A percentile compares a stretch with the other conserved stretches of the same genome.
Evolutionary conservation across 2,329 filamentous ascomycete species (phyloP).

Genomic region (Apiospora kogelbergensis): DNA sequence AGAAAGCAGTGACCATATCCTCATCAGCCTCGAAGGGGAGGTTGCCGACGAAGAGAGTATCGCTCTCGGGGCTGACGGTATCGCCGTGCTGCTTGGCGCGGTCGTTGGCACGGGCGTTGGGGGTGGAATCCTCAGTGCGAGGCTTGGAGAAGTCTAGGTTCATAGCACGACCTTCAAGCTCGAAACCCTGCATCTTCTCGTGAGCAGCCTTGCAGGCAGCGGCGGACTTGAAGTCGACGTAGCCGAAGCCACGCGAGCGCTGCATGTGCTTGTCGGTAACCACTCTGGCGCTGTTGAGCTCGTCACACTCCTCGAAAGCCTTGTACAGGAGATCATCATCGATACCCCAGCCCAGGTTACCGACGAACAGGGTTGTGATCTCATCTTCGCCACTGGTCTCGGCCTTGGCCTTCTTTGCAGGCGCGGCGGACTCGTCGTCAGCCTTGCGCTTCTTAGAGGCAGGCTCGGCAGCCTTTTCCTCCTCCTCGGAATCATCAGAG

Average conservation of each 20-base stretch:
- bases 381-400: constrained; percentile 42
- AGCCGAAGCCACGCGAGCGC: constrained; percentile 89
- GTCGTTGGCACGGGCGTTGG: constrained; percentile 58
- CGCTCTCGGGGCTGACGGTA: constrained; percentile 73
- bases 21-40: constrained; percentile 81
- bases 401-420: constrained; percentile 68
- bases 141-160: constrained; percentile 78
- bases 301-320: constrained; percentile 79
- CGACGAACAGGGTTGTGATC: constrained; percentile 77
- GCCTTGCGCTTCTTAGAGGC: constrained; percentile 68
- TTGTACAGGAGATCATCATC: constrained; percentile 79
- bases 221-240: constrained; percentile 77
- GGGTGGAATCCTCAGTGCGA: constrained; percentile 53
- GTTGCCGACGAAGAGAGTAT: constrained; percentile 92
- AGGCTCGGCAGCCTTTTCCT: constrained; percentile 39
- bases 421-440: constrained; percentile 47
- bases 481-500: constrained; percentile 34
- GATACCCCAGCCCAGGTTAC: constrained; percentile 87
- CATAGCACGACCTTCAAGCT: constrained; percentile 72
- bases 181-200: constrained; percentile 70
- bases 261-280: constrained; percentile 80
- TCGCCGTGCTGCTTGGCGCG: constrained; percentile 75
- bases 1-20: constrained; percentile 72
- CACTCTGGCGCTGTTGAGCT: constrained; percentile 71
- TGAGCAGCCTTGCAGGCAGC: constrained; percentile 71